Evolutionary conservation across 208 protist species (phyloP).

Genomic region (Crithidia bombi): DNA sequence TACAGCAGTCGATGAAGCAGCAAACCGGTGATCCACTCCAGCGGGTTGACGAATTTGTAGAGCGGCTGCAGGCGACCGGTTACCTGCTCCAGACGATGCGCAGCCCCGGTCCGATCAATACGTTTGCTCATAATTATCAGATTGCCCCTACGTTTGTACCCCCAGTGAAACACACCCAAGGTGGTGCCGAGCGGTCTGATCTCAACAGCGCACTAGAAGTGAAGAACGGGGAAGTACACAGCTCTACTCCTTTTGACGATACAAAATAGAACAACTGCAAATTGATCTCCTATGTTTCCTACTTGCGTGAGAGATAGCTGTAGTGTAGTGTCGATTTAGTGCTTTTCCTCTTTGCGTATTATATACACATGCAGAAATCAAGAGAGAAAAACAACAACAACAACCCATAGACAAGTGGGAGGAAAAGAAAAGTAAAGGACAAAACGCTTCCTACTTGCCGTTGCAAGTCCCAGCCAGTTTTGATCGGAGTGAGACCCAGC

Average conservation of each 20-base stretch:
- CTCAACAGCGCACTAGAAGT: constrained; percentile 21
- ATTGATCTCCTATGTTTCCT: not conserved
- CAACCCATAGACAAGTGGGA: too few relatives aligned
- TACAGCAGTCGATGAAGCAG: constrained; percentile 45
- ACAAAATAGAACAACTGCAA: constrained; percentile 2
- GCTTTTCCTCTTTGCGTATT: constrained; percentile 1
- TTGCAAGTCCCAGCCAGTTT: too few relatives aligned
- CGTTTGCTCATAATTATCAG: not conserved
- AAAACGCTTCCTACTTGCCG: too few relatives aligned
- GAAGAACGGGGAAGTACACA: constrained; percentile 27
- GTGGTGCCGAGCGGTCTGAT: constrained; percentile 13
- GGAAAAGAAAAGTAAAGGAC: too few relatives aligned
- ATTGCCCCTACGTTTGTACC: constrained; percentile 16
- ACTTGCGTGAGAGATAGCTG: not conserved
- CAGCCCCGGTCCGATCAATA: not conserved
- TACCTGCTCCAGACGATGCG: constrained; percentile 16
- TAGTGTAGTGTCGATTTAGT: not conserved
- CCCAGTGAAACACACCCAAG: not conserved
- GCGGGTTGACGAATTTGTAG: constrained; percentile 71
- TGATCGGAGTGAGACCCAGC: too few relatives aligned
- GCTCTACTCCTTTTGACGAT: constrained; percentile 30
- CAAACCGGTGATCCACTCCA: constrained; percentile 33
- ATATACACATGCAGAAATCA: not conserved
- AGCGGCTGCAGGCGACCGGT: constrained; percentile 33
- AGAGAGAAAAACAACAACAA: not conserved